These are phyloP conservation scores for Lepidopterella palustris DNA, from an alignment of 495 filamentous ascomycete species.

Conservation along the genomic window DNA sequence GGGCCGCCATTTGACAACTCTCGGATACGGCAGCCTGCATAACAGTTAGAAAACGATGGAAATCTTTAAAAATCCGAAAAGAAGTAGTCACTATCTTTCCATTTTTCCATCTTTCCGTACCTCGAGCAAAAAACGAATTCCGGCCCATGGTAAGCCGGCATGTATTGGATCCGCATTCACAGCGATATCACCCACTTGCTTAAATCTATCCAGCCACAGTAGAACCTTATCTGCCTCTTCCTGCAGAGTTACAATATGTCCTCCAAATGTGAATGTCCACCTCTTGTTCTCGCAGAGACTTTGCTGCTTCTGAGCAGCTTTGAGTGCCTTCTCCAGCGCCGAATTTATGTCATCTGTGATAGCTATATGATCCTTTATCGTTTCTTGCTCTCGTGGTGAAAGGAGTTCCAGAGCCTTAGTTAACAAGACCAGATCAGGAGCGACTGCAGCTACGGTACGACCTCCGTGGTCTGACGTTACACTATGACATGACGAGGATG, in stretches of 20 bases:
- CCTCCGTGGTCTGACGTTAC: no score
- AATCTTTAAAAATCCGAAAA: not conserved
- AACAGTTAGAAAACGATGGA: not conserved
- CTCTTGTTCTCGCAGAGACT: not conserved
- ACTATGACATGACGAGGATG: no score
- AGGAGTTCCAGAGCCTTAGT: not conserved
- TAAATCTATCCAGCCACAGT: slow-evolving; percentile 38
- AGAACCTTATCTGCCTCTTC: slow-evolving; percentile 28
- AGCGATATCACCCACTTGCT: slow-evolving; percentile 35
- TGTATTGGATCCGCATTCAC: slow-evolving; percentile 37
- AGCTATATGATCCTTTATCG: not conserved
- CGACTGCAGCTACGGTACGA: no score
- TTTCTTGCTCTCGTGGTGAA: not conserved
- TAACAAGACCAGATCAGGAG: no score
- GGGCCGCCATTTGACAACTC: not conserved
- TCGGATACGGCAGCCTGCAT: not conserved
- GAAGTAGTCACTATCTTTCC: not conserved
- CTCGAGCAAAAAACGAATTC: slow-evolving; percentile 38
- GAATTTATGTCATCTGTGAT: not conserved
- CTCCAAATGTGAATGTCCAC: slow-evolving; percentile 1
- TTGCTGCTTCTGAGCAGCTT: not conserved
- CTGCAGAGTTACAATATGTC: not conserved
- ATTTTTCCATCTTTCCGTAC: slow-evolving; percentile 30
- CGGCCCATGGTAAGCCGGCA: slow-evolving; percentile 39
- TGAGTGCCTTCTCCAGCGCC: not conserved